Percentiles rank a stretch among this genome's conserved stretches.
These are phyloP conservation scores for Chrysopogon serrulatus DNA, from an alignment of 176 grass and related monocot genomes.

Conservation along the genomic window DNA sequence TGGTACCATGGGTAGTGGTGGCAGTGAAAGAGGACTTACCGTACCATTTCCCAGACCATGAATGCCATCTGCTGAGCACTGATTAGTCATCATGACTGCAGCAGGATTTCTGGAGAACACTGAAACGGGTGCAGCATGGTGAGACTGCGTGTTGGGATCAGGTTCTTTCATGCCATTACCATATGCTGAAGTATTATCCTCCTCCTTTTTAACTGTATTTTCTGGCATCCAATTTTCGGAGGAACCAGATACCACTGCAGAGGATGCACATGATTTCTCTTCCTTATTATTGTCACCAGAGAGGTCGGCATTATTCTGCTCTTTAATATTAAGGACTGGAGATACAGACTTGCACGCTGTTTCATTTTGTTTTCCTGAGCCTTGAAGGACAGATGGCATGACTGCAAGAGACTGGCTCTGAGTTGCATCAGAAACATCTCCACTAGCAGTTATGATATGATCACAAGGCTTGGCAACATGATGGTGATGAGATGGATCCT, in stretches of 20 bases:
- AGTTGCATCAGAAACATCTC: conserved; percentile 21
- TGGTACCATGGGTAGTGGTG: background rate
- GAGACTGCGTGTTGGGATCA: conserved; percentile 29
- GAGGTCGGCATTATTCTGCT: conserved; percentile 35
- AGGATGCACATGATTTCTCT: conserved; percentile 48
- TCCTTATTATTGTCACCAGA: conserved; percentile 44
- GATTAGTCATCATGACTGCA: conserved; percentile 31
- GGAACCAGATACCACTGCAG: conserved; percentile 4
- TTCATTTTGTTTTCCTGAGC: conserved; percentile 27
- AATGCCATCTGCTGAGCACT: conserved; percentile 13
- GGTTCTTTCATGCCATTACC: conserved; percentile 25
- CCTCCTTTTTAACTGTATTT: conserved; percentile 31
- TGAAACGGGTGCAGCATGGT: conserved; percentile 39
- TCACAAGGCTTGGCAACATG: conserved; percentile 42
- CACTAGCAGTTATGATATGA: background rate
- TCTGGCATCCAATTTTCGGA: conserved; percentile 32
- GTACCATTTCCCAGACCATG: conserved; percentile 13
- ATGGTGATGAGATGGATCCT: conserved; percentile 40
- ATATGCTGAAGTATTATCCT: conserved; percentile 31
- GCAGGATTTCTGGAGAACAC: conserved; percentile 44
- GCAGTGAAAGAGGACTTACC: background rate
- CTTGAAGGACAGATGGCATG: conserved; percentile 6
- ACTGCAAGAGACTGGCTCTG: conserved; percentile 33
- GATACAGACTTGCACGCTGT: conserved; percentile 28
- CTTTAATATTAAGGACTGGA: conserved; percentile 31